A percentile compares a stretch with the other conserved stretches of the same genome.
Evolutionary conservation across 371 early-diverging fungal species (phyloP).

Genomic region (Apophysomyces trapeziformis): DNA sequence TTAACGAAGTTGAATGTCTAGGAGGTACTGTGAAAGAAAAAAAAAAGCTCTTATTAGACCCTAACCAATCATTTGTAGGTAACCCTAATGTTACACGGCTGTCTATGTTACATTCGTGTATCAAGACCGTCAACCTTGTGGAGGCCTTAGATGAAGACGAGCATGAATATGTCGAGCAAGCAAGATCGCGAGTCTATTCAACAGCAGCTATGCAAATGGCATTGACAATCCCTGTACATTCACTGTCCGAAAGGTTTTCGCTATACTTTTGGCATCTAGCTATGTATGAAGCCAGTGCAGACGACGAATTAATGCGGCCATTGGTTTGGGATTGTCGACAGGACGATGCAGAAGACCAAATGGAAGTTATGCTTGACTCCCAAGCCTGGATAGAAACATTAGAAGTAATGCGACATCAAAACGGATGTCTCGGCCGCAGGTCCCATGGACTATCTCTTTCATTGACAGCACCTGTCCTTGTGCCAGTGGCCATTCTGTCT

Average conservation of each 20-base stretch:
- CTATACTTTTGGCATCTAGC: slow-evolving; percentile 37
- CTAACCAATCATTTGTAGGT: slow-evolving; percentile 8
- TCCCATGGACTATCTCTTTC: slow-evolving; percentile 23
- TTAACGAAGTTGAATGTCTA: slow-evolving; percentile 41
- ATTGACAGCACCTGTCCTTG: slow-evolving; percentile 36
- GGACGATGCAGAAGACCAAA: slow-evolving; percentile 23
- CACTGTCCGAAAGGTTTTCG: slow-evolving; percentile 22
- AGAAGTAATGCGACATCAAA: slow-evolving; percentile 28
- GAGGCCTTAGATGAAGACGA: slow-evolving; percentile 39
- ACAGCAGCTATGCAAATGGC: slow-evolving; percentile 47
- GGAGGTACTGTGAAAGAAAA: slow-evolving; percentile 26
- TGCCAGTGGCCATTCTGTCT: slow-evolving; percentile 41
- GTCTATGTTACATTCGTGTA: slow-evolving; percentile 36
- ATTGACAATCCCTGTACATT: slow-evolving; percentile 18
- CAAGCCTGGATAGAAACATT: slow-evolving; percentile 37
- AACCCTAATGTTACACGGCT: slow-evolving; percentile 26
- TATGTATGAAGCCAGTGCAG: slow-evolving; percentile 20
- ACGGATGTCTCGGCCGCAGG: background rate
- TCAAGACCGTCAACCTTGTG: slow-evolving; percentile 45
- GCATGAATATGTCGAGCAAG: slow-evolving; percentile 19
- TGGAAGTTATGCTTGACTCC: slow-evolving; percentile 29
- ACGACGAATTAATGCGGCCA: slow-evolving; percentile 29
- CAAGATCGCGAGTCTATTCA: slow-evolving; percentile 40
- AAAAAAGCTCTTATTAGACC: background rate
- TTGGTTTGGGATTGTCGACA: slow-evolving; percentile 31